Conservation (phyloP, 2,329 filamentous ascomycete species). For the Pseudonectria buxi region DNA sequence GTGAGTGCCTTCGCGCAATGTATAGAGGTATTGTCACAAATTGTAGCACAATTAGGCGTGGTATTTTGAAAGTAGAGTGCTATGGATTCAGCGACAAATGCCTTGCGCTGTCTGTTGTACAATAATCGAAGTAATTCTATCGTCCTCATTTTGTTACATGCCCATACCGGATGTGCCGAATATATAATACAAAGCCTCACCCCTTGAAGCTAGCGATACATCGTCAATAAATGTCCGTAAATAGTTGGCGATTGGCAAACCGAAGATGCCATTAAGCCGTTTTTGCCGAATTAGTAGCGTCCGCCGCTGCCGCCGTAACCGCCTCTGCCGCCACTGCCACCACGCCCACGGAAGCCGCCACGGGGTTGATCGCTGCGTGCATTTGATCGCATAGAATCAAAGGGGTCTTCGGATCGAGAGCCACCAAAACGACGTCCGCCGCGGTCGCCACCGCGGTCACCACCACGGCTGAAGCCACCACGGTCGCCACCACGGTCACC, state of each 20-base stretch:
- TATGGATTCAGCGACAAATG: no score
- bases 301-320: constrained; percentile 4
- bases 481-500: constrained; percentile 8
- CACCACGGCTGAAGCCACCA: constrained; percentile 8
- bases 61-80: no score
- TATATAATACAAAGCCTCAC: constrained; percentile 20
- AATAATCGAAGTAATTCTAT: constrained; percentile 18
- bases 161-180: constrained; percentile 19
- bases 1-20: no score
- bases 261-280: background rate
- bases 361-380: constrained; percentile 17
- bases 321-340: constrained; percentile 12
- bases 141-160: constrained; percentile 16
- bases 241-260: background rate
- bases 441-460: constrained; percentile 9
- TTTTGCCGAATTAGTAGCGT: constrained; percentile 3
- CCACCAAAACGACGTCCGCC: background rate
- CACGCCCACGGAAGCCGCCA: constrained; percentile 1
- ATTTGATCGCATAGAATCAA: constrained; percentile 20
- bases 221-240: constrained; percentile 6
- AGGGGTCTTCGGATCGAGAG: constrained; percentile 15
- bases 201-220: constrained; percentile 4
- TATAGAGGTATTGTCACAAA: no score
- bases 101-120: no score
- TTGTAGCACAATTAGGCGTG: no score